phyloP scores from a whole-genome alignment of 179 eudicot genomes.

The Vitellaria paradoxa region DNA sequence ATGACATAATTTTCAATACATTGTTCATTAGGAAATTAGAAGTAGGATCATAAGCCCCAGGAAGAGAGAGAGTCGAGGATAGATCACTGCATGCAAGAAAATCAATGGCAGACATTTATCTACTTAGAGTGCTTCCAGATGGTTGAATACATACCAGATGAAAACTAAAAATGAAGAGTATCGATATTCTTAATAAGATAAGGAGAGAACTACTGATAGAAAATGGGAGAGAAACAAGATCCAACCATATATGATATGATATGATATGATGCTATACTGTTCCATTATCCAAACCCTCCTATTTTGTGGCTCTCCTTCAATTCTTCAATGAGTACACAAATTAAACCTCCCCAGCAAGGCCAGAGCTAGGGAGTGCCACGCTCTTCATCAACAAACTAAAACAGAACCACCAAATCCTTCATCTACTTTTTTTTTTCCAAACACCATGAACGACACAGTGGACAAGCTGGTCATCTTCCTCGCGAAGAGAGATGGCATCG shows the following conservation, averaged over 20 bases:
- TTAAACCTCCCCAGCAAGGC: not conserved
- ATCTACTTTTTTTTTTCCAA: not conserved
- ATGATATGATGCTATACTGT: constrained; percentile 10
- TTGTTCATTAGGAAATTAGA: too few species aligned
- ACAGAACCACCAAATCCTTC: not conserved
- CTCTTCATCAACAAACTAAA: constrained; percentile 15
- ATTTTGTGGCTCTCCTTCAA: constrained; percentile 53
- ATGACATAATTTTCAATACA: too few species aligned
- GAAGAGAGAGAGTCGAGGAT: too few species aligned
- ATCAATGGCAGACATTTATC: too few species aligned
- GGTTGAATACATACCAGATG: too few species aligned
- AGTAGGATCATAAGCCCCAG: too few species aligned
- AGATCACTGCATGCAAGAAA: too few species aligned
- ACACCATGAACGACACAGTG: constrained; percentile 71
- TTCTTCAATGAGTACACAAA: constrained; percentile 7
- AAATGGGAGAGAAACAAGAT: constrained; percentile 15
- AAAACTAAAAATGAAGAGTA: too few species aligned
- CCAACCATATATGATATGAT: constrained; percentile 33
- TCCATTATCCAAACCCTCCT: constrained; percentile 31
- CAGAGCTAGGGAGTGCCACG: not conserved
- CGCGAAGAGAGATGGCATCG: constrained; percentile 93
- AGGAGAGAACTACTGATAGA: not conserved
- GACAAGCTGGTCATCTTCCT: constrained; percentile 91
- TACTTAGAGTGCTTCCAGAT: too few species aligned
- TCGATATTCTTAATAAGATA: not conserved